These are phyloP conservation scores for Biancaea sappan DNA, from an alignment of 306 rosid species.

Conservation along the genomic window DNA sequence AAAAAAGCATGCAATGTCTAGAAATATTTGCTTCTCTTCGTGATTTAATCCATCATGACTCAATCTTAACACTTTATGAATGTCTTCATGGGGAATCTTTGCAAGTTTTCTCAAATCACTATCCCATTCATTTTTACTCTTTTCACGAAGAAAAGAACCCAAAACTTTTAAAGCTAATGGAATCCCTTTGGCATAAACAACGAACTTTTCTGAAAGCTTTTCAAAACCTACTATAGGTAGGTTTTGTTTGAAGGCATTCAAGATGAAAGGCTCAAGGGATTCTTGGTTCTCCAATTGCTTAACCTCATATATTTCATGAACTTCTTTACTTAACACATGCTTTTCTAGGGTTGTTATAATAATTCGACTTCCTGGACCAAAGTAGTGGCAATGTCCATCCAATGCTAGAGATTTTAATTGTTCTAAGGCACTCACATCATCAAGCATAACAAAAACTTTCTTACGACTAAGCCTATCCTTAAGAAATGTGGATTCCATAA, in stretches of 20 bases:
- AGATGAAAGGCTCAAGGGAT: not conserved
- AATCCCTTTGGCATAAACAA: not conserved
- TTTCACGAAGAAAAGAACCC: not conserved
- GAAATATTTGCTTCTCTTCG: not conserved
- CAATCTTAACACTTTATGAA: not conserved
- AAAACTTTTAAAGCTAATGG: constrained; percentile 19
- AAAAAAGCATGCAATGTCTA: constrained; percentile 10
- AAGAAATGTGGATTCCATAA: not conserved
- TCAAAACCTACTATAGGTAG: not conserved
- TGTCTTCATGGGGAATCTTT: not conserved
- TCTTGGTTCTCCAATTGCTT: not conserved
- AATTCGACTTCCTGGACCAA: not conserved
- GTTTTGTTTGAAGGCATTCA: not conserved
- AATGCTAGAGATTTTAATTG: not conserved
- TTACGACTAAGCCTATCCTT: not conserved
- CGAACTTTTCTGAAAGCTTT: not conserved
- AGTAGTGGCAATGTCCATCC: not conserved
- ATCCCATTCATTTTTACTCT: not conserved
- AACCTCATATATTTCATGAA: too few species aligned
- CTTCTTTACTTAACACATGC: not conserved
- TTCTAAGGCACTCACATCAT: not conserved
- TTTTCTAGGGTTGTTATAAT: not conserved
- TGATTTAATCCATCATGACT: not conserved
- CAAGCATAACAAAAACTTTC: not conserved
- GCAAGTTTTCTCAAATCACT: not conserved